Evolutionary conservation across 148 eudicot genomes (phyloP).

Genomic region (Rhododendron williamsianum): DNA sequence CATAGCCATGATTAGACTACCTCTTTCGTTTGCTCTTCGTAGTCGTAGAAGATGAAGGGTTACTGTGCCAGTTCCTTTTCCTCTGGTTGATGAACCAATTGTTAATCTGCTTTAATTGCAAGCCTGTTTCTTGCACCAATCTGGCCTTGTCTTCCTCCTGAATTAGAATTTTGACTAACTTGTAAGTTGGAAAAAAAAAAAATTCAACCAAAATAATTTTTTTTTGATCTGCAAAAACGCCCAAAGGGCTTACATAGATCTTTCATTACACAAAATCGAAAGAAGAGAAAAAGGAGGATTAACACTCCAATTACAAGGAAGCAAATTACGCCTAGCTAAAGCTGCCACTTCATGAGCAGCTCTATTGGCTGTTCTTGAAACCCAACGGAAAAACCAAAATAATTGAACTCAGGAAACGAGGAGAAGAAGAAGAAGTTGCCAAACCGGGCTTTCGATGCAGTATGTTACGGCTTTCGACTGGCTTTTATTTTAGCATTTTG

Average conservation of each 20-base stretch:
- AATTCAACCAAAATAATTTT: background rate
- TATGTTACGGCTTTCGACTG: background rate
- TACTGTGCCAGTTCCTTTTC: slow-evolving; percentile 93
- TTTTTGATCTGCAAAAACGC: no score
- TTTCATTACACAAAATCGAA: no score
- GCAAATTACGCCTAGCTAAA: no score
- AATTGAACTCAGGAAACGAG: background rate
- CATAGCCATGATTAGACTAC: slow-evolving; percentile 23
- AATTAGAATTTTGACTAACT: background rate
- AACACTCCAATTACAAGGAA: no score
- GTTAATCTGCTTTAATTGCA: slow-evolving; percentile 90
- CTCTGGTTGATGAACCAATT: slow-evolving; percentile 52
- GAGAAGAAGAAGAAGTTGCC: background rate
- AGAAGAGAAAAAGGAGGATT: no score
- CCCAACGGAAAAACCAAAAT: background rate
- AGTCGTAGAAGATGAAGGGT: slow-evolving; percentile 61
- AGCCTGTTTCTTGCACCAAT: slow-evolving; percentile 90
- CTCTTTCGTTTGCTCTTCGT: slow-evolving; percentile 85
- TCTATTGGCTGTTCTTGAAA: no score
- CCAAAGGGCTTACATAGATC: no score
- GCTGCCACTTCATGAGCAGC: no score
- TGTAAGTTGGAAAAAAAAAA: background rate
- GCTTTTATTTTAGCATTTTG: background rate
- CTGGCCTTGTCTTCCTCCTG: slow-evolving; percentile 98
- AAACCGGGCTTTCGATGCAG: background rate